Percentiles rank a stretch among this genome's conserved stretches.
These are phyloP conservation scores for Mycena galopus DNA, from an alignment of 768 basidiomycete genomes.

Conservation along the genomic window DNA sequence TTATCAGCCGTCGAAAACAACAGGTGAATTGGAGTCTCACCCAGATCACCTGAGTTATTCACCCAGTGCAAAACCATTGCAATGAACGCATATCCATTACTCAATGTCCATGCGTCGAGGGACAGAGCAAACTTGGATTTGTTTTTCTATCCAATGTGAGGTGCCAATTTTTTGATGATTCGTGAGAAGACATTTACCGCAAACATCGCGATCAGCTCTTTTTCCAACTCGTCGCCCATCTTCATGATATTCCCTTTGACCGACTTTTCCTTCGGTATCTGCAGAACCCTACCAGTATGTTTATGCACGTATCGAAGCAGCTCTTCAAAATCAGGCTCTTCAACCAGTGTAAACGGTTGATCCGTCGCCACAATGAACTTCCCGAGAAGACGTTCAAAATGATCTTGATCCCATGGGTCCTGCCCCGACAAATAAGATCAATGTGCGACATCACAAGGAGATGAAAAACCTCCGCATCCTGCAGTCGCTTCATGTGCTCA, in stretches of 20 bases:
- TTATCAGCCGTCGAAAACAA: too few species aligned
- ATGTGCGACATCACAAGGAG: too few species aligned
- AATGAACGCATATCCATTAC: too few species aligned
- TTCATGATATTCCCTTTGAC: conserved; percentile 33
- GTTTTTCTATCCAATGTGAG: too few species aligned
- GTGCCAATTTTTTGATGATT: too few species aligned
- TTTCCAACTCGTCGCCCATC: conserved; percentile 30
- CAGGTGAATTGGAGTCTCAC: too few species aligned
- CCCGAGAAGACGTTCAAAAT: conserved; percentile 24
- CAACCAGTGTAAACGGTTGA: conserved; percentile 40
- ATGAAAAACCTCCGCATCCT: too few species aligned
- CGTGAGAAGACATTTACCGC: conserved; percentile 20
- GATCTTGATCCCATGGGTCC: conserved; percentile 28
- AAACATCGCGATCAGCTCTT: conserved; percentile 32
- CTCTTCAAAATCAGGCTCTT: conserved; percentile 33
- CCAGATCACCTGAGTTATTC: too few species aligned
- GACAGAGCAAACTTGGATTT: too few species aligned
- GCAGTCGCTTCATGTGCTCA: too few species aligned
- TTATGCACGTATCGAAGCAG: conserved; percentile 35
- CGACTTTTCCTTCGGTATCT: conserved; percentile 18
- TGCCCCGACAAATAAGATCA: conserved; percentile 1
- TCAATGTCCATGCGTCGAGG: too few species aligned
- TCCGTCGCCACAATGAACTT: conserved; percentile 32
- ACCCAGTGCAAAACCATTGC: too few species aligned
- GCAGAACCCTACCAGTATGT: background rate